These are phyloP conservation scores for Camellia granthamiana DNA, from an alignment of 148 eudicot genomes.

Conservation along the genomic window DNA sequence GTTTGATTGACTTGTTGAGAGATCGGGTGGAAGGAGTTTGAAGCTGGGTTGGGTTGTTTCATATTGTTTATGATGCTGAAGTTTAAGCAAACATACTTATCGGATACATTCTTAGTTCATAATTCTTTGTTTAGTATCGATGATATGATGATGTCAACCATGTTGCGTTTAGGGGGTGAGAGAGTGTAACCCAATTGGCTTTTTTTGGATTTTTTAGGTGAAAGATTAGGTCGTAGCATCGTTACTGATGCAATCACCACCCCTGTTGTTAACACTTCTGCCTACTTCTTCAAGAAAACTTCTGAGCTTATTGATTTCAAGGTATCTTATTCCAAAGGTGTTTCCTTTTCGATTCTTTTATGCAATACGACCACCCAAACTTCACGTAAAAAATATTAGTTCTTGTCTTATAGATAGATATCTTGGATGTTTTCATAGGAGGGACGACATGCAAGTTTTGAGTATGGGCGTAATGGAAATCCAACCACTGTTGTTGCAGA, in stretches of 20 bases:
- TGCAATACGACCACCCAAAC: background rate
- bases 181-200: background rate
- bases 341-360: background rate
- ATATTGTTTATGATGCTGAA: background rate
- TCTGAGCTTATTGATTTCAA: slow-evolving; percentile 84
- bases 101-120: background rate
- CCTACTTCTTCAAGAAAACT: slow-evolving; percentile 83
- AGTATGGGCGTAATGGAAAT: slow-evolving; percentile 90
- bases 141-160: background rate
- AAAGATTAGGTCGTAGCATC: slow-evolving; percentile 74
- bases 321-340: slow-evolving; percentile 32
- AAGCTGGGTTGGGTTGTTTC: background rate
- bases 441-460: slow-evolving; percentile 65
- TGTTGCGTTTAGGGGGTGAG: background rate
- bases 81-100: background rate
- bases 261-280: slow-evolving; percentile 83
- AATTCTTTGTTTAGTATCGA: background rate
- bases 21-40: background rate
- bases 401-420: no score
- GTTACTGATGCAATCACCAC: slow-evolving; percentile 89
- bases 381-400: background rate
- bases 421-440: slow-evolving; percentile 39
- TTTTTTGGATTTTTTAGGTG: slow-evolving; percentile 42
- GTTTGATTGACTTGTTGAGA: background rate
- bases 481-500: slow-evolving; percentile 63